Percentiles rank a stretch among this genome's conserved stretches.
phyloP scores from a whole-genome alignment of 148 eudicot species.

The Rheum nobile region DNA sequence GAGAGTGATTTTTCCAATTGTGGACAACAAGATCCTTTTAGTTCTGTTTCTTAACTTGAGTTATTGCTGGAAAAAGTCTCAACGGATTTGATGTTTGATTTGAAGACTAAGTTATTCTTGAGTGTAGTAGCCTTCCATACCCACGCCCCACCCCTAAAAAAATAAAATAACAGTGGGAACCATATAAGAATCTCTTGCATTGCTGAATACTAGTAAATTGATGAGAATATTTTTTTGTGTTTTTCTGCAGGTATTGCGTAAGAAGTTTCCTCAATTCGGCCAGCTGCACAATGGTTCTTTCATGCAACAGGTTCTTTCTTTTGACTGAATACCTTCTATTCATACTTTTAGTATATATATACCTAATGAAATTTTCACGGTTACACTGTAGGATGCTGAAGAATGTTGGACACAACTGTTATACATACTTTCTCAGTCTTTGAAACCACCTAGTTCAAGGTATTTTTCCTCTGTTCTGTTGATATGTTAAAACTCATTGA shows the following conservation, averaged over 20 bases:
- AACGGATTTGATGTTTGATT: neutral
- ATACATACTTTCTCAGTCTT: slow-evolving; percentile 76
- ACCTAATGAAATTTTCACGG: neutral
- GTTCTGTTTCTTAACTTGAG: neutral
- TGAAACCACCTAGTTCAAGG: slow-evolving; percentile 55
- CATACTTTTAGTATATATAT: neutral
- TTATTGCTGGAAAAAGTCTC: neutral
- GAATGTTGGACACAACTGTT: slow-evolving; percentile 96
- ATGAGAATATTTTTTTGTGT: neutral
- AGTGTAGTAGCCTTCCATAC: neutral
- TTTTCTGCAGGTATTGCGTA: slow-evolving; percentile 55
- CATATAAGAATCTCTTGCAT: neutral
- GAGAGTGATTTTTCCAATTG: neutral
- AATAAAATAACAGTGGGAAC: neutral
- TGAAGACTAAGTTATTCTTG: neutral
- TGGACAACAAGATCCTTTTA: neutral
- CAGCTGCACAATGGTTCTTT: slow-evolving; percentile 85
- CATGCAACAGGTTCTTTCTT: slow-evolving; percentile 79
- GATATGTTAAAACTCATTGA: neutral
- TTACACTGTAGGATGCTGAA: slow-evolving; percentile 76
- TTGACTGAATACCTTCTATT: slow-evolving; percentile 3
- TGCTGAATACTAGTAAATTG: neutral
- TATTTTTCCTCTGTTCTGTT: slow-evolving; percentile 16
- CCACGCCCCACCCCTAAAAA: neutral
- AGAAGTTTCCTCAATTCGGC: slow-evolving; percentile 96